Base-by-base conservation (phyloP, 495 filamentous ascomycete species). In the Penicillium simplicissimum region DNA sequence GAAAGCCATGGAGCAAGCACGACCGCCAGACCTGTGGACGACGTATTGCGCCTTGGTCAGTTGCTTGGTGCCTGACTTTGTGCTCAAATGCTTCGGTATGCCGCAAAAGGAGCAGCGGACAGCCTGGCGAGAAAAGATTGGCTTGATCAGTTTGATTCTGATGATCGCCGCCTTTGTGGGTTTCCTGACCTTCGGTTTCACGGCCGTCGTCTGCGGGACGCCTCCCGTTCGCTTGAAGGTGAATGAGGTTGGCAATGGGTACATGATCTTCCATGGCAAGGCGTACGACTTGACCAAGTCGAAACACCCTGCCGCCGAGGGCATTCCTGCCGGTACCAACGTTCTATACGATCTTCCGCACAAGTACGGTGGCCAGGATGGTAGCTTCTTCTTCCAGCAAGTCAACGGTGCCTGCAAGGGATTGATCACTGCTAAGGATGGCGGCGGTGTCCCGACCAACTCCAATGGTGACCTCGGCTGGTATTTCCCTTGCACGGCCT, bases 61-160 rank as follows among this genome's bases (percentile, higher is more conserved):
- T 2, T 98, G 97, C 67, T 97, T 96, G 92, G 90, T 88, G 58
- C 96, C 96, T 0, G 90, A 93, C 67, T 88, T 91, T 56, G 74
- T 96, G 15, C 77, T 99, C 40, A 82, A 78, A 55, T 97, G 93
- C 71, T 91, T 91, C 67, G 93, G 93, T 37, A 96, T 91, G 82
- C 85, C 89, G n/a, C 77, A 88, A 49, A 95, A 90, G 74, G 91
- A 86, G 17, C 92, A 97, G 72, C 90, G 93, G 62, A 85, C 91
- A 64, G 96, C 96, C 17, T 99, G 96, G 96, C 87, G 96, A 58
- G 96, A 99, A 74, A 99, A 99, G 83, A 96, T 99, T 82, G 96
- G 96, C 7, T 79, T 99, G 57, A 90, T 97, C 71, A 96, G 92
- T 78, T 85, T 98, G 68, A 98, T 99, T 69, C 66, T 96, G 19